Percentiles rank a stretch among this genome's conserved stretches.
Evolutionary conservation across 106 monocot species (phyloP).

Genomic region (Xerophyta viscosa): DNA sequence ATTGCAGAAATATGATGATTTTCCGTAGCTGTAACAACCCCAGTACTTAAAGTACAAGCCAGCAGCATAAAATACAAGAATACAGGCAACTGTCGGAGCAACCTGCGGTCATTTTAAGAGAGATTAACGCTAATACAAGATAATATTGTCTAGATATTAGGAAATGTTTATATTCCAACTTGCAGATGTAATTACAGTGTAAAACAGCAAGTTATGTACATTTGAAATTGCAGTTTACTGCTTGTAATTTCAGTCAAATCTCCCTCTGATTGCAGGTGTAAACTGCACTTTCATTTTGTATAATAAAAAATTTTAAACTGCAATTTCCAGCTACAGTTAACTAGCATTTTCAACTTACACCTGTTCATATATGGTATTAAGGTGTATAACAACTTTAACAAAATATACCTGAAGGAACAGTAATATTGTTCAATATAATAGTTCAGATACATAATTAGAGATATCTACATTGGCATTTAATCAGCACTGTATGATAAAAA

Average conservation of each 20-base stretch:
- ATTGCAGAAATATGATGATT: neutral
- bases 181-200: too few relatives aligned
- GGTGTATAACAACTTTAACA: neutral
- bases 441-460: constrained; percentile 12
- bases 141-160: too few relatives aligned
- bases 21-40: constrained; percentile 1
- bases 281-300: too few relatives aligned
- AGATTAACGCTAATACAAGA: neutral
- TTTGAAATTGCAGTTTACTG: too few relatives aligned
- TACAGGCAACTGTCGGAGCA: constrained; percentile 34
- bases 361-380: too few relatives aligned
- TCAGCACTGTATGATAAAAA: constrained; percentile 32
- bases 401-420: constrained; percentile 38
- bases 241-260: too few relatives aligned
- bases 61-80: constrained; percentile 52
- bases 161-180: too few relatives aligned
- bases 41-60: constrained; percentile 32
- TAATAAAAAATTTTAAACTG: too few relatives aligned
- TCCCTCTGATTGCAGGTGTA: too few relatives aligned
- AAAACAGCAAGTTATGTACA: too few relatives aligned
- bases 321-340: too few relatives aligned
- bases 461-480: constrained; percentile 22
- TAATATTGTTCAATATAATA: constrained; percentile 24
- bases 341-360: too few relatives aligned
- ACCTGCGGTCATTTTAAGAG: constrained; percentile 23